These are phyloP conservation scores for Malassezia furfur DNA, from an alignment of 1,284 basidiomycete genomes.

Conservation along the genomic window DNA sequence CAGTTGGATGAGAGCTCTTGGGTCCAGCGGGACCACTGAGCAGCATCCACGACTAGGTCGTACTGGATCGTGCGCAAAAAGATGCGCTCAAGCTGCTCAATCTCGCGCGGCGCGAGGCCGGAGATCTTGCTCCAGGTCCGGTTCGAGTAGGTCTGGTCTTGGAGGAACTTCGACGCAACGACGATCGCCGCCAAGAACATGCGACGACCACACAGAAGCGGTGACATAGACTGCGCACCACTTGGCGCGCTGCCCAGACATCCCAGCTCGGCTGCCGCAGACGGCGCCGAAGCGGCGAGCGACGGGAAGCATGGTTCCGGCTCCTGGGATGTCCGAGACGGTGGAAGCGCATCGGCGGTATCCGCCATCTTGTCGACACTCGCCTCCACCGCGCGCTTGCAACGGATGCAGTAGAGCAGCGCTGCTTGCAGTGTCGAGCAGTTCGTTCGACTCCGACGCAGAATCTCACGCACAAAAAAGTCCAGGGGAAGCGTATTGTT, in stretches of 20 bases:
- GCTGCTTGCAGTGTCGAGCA: constrained; percentile 45
- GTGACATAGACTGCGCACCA: constrained; percentile 12
- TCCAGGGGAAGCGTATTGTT: constrained; percentile 34
- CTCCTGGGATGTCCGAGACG: background rate
- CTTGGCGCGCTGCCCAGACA: background rate
- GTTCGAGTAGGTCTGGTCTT: constrained; percentile 85
- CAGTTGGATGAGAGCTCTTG: constrained; percentile 19
- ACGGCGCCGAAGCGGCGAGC: background rate
- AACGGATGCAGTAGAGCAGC: constrained; percentile 38
- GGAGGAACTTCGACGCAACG: constrained; percentile 78
- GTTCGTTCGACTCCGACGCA: constrained; percentile 39
- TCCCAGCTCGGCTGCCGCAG: background rate
- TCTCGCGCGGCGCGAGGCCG: constrained; percentile 49
- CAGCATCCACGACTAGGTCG: constrained; percentile 45
- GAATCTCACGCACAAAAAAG: constrained; percentile 41
- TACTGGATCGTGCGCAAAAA: constrained; percentile 50
- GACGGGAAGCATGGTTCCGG: background rate
- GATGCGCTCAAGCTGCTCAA: constrained; percentile 50
- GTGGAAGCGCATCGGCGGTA: background rate
- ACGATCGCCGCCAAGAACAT: constrained; percentile 80
- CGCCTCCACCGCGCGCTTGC: constrained; percentile 20
- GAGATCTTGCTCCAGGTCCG: constrained; percentile 69
- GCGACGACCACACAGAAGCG: constrained; percentile 61
- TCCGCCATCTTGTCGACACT: constrained; percentile 3
- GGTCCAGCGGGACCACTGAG: constrained; percentile 38